A percentile compares a stretch with the other conserved stretches of the same genome.
Conservation (phyloP, 2,329 filamentous ascomycete genomes). For the Diaporthe nobilis region DNA sequence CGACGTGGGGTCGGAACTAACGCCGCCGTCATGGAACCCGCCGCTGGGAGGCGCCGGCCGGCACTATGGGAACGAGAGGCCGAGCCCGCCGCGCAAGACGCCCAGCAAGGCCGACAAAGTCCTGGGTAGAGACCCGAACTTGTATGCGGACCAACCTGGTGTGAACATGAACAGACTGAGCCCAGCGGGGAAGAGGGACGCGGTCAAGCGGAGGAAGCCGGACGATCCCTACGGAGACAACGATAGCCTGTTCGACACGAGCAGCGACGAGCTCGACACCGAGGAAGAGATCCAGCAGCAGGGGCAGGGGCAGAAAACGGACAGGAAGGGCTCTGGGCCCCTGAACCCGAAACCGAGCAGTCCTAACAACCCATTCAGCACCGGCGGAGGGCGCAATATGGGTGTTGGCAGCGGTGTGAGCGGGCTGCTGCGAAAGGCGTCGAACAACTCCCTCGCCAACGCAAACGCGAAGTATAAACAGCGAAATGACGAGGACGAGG, state of each 20-base stretch:
- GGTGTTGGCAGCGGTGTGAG: slow-evolving; percentile 54
- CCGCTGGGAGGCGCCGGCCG: slow-evolving; percentile 47
- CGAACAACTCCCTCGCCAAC: slow-evolving; percentile 41
- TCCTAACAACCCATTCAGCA: slow-evolving; percentile 60
- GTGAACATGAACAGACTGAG: slow-evolving; percentile 64
- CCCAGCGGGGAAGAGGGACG: slow-evolving; percentile 43
- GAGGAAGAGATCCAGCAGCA: slow-evolving; percentile 48
- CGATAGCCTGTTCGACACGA: slow-evolving; percentile 47
- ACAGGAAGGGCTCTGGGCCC: slow-evolving; percentile 51
- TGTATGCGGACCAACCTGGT: slow-evolving; percentile 65
- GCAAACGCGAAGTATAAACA: slow-evolving; percentile 46
- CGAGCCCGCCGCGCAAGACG: slow-evolving; percentile 51
- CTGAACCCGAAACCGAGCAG: slow-evolving; percentile 60
- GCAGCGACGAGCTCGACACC: slow-evolving; percentile 51
- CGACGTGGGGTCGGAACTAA: slow-evolving; percentile 24
- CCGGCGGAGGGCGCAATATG: slow-evolving; percentile 55
- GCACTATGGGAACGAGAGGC: slow-evolving; percentile 48
- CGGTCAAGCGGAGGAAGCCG: slow-evolving; percentile 55
- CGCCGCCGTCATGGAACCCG: slow-evolving; percentile 47
- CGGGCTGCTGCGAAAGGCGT: slow-evolving; percentile 57
- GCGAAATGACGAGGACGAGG: slow-evolving; percentile 49
- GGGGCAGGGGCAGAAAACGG: slow-evolving; percentile 56
- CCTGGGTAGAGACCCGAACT: slow-evolving; percentile 69
- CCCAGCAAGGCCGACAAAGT: slow-evolving; percentile 72
- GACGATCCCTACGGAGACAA: slow-evolving; percentile 49